These are phyloP conservation scores for Monosporascus sp. DNA, from an alignment of 2,329 filamentous ascomycete species.

Conservation along the genomic window DNA sequence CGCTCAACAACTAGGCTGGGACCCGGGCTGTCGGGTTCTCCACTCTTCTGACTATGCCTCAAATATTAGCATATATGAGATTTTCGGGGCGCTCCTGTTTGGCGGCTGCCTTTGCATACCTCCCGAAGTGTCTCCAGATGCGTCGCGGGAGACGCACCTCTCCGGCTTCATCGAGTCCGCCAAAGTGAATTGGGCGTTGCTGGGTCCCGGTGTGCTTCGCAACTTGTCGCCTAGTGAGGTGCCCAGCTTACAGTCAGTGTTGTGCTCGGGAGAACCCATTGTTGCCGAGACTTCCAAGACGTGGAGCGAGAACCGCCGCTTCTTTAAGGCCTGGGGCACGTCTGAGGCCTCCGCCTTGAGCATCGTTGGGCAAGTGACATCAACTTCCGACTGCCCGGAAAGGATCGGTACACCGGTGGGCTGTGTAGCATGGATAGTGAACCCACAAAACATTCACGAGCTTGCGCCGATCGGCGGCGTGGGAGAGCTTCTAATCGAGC, in stretches of 20 bases:
- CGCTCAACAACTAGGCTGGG: slow-evolving; percentile 1
- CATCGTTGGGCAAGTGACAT: not conserved
- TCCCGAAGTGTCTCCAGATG: not conserved
- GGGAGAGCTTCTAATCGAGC: not conserved
- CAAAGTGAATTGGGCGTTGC: not conserved
- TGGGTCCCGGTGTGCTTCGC: not conserved
- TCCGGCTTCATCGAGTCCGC: not conserved
- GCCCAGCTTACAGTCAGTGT: not conserved
- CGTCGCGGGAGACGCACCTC: not conserved
- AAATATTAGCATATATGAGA: slow-evolving; percentile 4
- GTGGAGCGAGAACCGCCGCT: not conserved
- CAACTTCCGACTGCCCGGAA: not conserved
- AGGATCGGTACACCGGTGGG: not conserved
- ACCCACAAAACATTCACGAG: not conserved
- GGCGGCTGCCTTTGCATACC: slow-evolving; percentile 8
- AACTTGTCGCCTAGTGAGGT: not conserved
- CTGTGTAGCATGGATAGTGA: not conserved
- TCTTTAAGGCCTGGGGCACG: not conserved
- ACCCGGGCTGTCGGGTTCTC: slow-evolving; percentile 2
- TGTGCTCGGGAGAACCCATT: not conserved
- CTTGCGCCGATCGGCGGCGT: not conserved
- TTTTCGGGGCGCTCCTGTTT: slow-evolving; percentile 6
- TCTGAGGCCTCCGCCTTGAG: not conserved
- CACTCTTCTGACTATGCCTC: slow-evolving; percentile 5
- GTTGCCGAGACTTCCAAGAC: not conserved